Conservation (phyloP, 208 protist genomes). For the Crithidia brevicula region DNA sequence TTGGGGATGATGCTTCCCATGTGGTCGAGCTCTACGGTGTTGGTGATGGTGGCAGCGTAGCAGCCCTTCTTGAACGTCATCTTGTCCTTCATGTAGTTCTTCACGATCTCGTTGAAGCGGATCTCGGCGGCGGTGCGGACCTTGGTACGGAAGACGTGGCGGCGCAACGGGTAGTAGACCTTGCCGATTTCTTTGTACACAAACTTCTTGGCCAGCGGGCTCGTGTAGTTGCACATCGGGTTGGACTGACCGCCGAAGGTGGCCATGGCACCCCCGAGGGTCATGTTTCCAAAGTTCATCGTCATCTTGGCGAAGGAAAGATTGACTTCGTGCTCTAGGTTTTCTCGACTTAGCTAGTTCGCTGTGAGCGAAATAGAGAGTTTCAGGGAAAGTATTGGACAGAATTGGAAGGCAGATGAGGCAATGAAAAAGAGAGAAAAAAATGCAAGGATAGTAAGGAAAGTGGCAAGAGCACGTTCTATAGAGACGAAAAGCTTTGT, state of each 20-base stretch:
- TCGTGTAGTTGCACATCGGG: conserved; percentile 92
- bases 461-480: no score
- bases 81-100: conserved; percentile 90
- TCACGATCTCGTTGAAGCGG: conserved; percentile 88
- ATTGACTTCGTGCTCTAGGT: conserved; percentile 9
- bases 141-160: conserved; percentile 87
- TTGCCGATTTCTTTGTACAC: conserved; percentile 89
- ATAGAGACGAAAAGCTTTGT: no score
- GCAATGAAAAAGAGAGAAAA: neutral
- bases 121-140: conserved; percentile 87
- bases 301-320: conserved; percentile 61
- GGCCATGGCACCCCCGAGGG: conserved; percentile 80
- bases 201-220: conserved; percentile 88
- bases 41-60: conserved; percentile 87
- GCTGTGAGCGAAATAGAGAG: neutral
- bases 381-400: neutral
- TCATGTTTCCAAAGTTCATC: conserved; percentile 90
- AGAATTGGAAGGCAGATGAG: neutral
- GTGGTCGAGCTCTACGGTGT: conserved; percentile 89
- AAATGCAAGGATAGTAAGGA: neutral
- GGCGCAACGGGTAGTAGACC: conserved; percentile 85
- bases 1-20: conserved; percentile 93
- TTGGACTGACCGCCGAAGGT: conserved; percentile 90
- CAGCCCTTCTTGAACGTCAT: conserved; percentile 84
- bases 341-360: conserved; percentile 9